Base-by-base conservation (phyloP, 2,329 filamentous ascomycete genomes). In the Arthrinium phaeospermum region DNA sequence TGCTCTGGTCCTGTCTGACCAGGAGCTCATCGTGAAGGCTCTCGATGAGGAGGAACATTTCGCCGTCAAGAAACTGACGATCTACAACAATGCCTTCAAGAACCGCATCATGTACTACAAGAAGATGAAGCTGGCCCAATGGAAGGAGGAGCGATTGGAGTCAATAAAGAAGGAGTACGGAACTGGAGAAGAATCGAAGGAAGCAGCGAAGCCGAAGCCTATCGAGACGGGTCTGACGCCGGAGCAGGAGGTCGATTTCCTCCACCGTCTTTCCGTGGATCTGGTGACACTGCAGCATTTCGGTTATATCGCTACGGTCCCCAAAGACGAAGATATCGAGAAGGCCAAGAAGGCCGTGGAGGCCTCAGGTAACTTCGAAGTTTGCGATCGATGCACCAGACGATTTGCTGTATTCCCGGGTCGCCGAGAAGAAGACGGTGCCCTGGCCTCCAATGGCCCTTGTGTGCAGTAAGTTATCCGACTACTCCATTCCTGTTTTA, bases 341-440 rank as follows among this genome's bases (percentile, higher is more conserved):
- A 86, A 88, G 69, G 92, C 94, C 0, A 89, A 85, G 46, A 86
- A 88, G 61, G 94, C 91, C 0, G 86, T 94, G 0, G 85, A 89
- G 68, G 86, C 90, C 10, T 89, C 92, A 16, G 88, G 90, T 70
- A 94, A 94, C 68, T 98, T 92, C 87, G 96, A 99, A 83, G 88
- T 91, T 69, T 99, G 96, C 78, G 95, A 98, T 78, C 92, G 96
- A 27, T 99, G 96, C 82, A 87, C 87, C 57, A 91, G 91, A 46
- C 91, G 96, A 30, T 99, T 99, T 78, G 94, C 98, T 78, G 94
- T 98, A 4, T 98, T 97, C 75, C 94, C 95, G 0, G 94, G 95
- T 4, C 91, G 96, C 57, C 90, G 95, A 71, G 89, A 91, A 72
- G 88, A 91, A 76, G 96, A 97, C 67, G 92, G 91, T 0, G 87